Conservation (phyloP, 495 filamentous ascomycete species). For the Neurospora sp. region DNA sequence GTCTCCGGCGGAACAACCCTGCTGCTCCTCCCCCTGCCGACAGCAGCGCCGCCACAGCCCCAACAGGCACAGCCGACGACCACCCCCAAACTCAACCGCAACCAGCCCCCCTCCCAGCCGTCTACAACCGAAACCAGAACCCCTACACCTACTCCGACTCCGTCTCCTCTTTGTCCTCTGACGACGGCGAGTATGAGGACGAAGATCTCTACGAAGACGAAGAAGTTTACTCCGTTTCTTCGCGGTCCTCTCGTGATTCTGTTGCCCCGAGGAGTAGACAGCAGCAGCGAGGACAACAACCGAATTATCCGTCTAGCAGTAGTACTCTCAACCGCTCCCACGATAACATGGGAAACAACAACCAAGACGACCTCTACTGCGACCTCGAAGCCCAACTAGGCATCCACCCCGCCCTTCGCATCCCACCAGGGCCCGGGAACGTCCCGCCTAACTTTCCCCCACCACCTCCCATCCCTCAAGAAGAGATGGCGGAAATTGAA, state of each 20-base stretch:
- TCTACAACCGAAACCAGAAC: background rate
- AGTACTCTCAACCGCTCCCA: background rate
- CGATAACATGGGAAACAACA: background rate
- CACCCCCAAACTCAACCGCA: background rate
- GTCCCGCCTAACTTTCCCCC: background rate
- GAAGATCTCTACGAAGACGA: slow-evolving; percentile 11
- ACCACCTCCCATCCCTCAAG: background rate
- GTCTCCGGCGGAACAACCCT: background rate
- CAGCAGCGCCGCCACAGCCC: background rate
- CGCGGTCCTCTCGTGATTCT: background rate
- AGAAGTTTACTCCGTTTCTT: background rate
- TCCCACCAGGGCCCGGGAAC: background rate
- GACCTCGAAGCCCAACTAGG: slow-evolving; percentile 15
- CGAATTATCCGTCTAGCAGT: background rate
- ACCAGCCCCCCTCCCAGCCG: background rate
- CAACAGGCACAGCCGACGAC: background rate
- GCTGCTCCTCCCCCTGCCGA: background rate
- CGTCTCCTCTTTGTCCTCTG: background rate
- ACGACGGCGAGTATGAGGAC: background rate
- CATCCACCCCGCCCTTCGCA: background rate
- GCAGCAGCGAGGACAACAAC: background rate
- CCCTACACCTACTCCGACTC: background rate
- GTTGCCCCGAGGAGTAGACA: background rate
- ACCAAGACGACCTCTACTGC: background rate
- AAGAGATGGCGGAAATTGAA: background rate